Percentiles rank a stretch among this genome's conserved stretches.
Evolutionary conservation across 192 early-diverging fungal species (phyloP).

Genomic region (Spinellus fusiger): DNA sequence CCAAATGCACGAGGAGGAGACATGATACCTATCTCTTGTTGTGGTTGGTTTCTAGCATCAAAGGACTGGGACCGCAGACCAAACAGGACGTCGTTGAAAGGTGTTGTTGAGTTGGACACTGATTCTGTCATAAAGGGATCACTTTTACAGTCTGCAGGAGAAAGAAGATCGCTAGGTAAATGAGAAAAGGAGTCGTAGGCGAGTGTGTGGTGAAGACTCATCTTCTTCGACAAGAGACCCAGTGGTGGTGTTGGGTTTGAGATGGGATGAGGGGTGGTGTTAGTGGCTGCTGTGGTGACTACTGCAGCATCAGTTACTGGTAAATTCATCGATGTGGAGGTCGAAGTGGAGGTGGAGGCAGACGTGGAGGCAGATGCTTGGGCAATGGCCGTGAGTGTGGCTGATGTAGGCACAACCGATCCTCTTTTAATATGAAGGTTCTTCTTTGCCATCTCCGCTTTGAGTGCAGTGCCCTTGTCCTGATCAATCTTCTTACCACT

Average conservation of each 20-base stretch:
- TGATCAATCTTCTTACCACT: constrained; percentile 90
- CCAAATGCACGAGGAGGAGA: constrained; percentile 15
- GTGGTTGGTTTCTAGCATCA: constrained; percentile 24
- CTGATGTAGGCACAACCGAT: constrained; percentile 6
- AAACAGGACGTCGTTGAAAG: constrained; percentile 39
- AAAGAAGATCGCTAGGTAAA: constrained; percentile 49
- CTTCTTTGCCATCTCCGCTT: constrained; percentile 99
- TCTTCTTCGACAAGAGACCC: constrained; percentile 5
- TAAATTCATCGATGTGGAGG: not conserved
- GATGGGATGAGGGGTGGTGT: constrained; percentile 31
- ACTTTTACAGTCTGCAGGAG: constrained; percentile 30
- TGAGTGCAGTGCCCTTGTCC: constrained; percentile 74
- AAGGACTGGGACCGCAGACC: constrained; percentile 30
- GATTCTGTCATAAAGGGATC: constrained; percentile 15
- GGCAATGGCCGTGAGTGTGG: constrained; percentile 2
- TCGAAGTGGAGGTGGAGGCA: constrained; percentile 9
- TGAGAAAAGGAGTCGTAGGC: constrained; percentile 29
- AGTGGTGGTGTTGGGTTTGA: constrained; percentile 2
- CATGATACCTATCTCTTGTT: constrained; percentile 19
- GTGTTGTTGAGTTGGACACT: constrained; percentile 29
- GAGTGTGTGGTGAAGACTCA: not conserved
- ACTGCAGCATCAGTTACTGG: not conserved
- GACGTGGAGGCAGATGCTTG: constrained; percentile 15
- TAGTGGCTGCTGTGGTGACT: constrained; percentile 35
- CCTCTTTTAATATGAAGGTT: constrained; percentile 92